Conservation (phyloP, 768 basidiomycete genomes). For the Mycena sanguinolenta region DNA sequence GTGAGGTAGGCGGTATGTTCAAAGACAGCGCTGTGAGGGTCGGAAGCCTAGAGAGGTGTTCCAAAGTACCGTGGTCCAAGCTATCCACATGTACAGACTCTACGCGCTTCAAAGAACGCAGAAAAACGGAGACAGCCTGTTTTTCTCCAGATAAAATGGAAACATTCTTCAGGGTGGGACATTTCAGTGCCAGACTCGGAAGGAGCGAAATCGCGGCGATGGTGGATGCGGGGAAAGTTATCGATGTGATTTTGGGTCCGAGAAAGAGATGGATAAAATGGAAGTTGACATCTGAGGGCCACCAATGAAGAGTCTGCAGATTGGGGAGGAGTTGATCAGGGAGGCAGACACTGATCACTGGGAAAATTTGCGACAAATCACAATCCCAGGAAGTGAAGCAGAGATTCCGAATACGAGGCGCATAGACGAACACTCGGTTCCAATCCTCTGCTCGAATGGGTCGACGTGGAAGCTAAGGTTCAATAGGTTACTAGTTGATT, state of each 20-base stretch:
- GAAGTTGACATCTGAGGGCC: constrained; percentile 4
- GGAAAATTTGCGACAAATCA: constrained; percentile 10
- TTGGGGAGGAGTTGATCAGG: neutral
- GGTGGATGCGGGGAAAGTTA: constrained; percentile 4
- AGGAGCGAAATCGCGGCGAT: constrained; percentile 2
- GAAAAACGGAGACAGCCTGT: constrained; percentile 13
- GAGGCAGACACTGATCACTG: neutral
- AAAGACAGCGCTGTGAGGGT: neutral
- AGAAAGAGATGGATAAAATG: constrained; percentile 9
- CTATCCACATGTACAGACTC: constrained; percentile 10
- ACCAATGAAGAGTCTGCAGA: constrained; percentile 11
- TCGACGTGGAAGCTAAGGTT: too few relatives aligned
- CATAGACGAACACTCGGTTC: constrained; percentile 20
- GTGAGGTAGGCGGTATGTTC: neutral
- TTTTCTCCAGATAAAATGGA: constrained; percentile 7
- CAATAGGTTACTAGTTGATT: constrained; percentile 18
- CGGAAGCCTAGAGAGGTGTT: neutral
- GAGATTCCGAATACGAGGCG: constrained; percentile 6
- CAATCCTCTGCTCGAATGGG: constrained; percentile 5
- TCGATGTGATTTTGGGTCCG: neutral
- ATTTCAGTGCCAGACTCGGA: neutral
- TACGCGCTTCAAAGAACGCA: constrained; percentile 9
- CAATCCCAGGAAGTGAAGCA: neutral
- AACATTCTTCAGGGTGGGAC: constrained; percentile 7
- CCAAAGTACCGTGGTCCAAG: neutral